Evolutionary conservation across 148 eudicot genomes (phyloP).

Genomic region (Persicaria tinctoria): DNA sequence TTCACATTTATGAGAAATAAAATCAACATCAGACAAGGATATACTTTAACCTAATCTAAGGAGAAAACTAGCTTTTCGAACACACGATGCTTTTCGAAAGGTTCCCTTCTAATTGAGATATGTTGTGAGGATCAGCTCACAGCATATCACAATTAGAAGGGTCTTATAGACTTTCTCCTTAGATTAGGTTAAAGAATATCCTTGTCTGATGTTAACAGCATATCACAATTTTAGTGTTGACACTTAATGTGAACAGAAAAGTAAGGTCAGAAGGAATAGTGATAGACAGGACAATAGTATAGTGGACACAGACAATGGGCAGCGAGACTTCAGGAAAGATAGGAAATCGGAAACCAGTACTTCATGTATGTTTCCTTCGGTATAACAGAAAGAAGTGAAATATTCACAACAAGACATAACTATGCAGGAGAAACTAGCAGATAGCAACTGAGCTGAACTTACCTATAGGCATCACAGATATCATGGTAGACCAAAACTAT

Average conservation of each 20-base stretch:
- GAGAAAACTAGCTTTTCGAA: no score
- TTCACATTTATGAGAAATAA: background rate
- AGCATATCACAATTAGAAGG: background rate
- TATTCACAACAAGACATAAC: background rate
- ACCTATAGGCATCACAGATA: background rate
- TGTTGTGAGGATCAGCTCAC: background rate
- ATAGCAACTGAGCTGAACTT: background rate
- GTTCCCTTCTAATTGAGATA: background rate
- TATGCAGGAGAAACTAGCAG: background rate
- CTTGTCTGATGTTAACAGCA: background rate
- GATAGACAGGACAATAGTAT: background rate
- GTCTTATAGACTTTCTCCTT: background rate
- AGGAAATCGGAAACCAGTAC: background rate
- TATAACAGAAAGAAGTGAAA: background rate
- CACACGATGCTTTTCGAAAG: no score
- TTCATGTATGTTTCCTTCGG: background rate
- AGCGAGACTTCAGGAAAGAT: background rate
- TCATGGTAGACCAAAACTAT: background rate
- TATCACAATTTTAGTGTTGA: background rate
- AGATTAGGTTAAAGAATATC: background rate
- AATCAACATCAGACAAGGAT: background rate
- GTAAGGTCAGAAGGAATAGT: background rate
- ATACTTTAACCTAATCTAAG: background rate
- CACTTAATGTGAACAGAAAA: background rate
- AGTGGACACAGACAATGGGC: background rate